Base-by-base conservation (phyloP, 805 yeast genomes). In the Grigorovia jiainica region DNA sequence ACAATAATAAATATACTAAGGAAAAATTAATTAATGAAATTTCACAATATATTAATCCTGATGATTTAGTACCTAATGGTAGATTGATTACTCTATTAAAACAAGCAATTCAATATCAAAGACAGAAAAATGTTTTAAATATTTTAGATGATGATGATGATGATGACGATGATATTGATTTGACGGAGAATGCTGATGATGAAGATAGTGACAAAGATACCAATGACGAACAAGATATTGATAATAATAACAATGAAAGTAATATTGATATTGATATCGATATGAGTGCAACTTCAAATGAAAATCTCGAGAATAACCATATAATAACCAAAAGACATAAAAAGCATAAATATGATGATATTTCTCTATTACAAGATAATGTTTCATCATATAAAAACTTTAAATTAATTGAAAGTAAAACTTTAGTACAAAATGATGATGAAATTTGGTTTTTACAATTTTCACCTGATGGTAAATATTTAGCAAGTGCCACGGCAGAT, bases 361-460 rank as follows among this genome's bases (percentile, higher is more conserved):
- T 27, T 1, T 45, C 36, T 20, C 36, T 47, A 24, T 44, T 45
- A 32, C 50, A 50, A 38, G 52, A 50, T 40, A 43, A 47, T 27
- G 32, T 32, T 7, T 36, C 49, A 19, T 40, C 45, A 20, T 40
- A 39, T 24, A 27, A 35, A 21, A 39, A 43, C 21, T 36, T 47
- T n/a, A 37, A 42, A 30, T 48, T 50, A 23, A 15, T n/a, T 1
- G 53, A 57, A 18, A 48, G 43, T 11, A 50, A 48, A 18, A 51
- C 56, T 4, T 42, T 60, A 11, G 41, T 61, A 1, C 66, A 69
- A 35, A 92, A 84, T 53, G 59, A 64, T 1, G 77, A 80, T 54
- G 95, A 89, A 58, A 90, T 86, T 10, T 89, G 97, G 97, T 82
- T 70, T 55, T 70, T 82, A 11, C 74, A 75, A 43, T 87, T 85